Evolutionary conservation across 371 early-diverging fungal genomes (phyloP).

Genomic region (Syncephalastrum monosporum): DNA sequence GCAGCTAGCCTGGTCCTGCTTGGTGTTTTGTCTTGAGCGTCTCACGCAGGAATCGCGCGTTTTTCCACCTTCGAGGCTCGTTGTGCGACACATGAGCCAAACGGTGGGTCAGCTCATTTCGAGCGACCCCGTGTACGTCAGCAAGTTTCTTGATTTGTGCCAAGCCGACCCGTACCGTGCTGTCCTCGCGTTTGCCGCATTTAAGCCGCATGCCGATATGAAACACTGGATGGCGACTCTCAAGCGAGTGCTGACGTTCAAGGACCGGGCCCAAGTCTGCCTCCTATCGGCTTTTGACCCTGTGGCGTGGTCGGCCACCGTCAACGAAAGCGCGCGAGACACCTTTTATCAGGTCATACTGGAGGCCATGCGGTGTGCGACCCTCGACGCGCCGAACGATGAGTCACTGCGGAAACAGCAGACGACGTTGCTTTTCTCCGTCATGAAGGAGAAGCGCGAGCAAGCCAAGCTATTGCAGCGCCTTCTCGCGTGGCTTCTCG

Average conservation of each 20-base stretch:
- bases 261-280: conserved; percentile 3
- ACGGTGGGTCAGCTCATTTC: conserved; percentile 4
- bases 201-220: conserved; percentile 15
- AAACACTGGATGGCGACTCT: conserved; percentile 2
- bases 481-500: no score
- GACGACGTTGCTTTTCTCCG: no score
- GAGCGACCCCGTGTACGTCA: conserved; percentile 3
- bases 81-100: conserved; percentile 13
- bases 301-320: conserved; percentile 3
- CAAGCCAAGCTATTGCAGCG: no score
- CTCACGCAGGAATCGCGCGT: conserved; percentile 3
- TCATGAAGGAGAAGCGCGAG: no score
- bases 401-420: no score
- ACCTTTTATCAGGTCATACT: conserved; percentile 1
- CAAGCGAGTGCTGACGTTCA: conserved; percentile 3
- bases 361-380: no score
- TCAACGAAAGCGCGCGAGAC: conserved; percentile 8
- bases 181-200: conserved; percentile 12
- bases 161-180: conserved; percentile 5
- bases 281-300: conserved; percentile 13
- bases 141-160: conserved; percentile 11
- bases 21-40: conserved; percentile 12
- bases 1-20: conserved; percentile 12
- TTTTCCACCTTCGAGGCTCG: conserved; percentile 15
- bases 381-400: no score